phyloP scores from a whole-genome alignment of 2,329 filamentous ascomycete species.

The Paraphaeosphaeria minitans region DNA sequence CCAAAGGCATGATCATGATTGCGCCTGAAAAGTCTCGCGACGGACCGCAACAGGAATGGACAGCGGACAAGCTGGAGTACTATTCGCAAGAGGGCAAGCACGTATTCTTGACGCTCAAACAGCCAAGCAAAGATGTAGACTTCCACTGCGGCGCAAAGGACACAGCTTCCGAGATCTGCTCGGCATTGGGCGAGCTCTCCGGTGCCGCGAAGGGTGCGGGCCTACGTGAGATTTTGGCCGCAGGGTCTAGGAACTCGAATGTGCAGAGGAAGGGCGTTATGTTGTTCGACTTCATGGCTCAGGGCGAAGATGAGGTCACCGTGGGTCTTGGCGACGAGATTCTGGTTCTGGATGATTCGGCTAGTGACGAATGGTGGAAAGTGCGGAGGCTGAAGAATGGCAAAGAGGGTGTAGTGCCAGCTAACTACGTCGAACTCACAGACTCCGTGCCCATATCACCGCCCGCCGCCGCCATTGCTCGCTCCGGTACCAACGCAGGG shows the following conservation, averaged over 20 bases:
- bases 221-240: conserved; percentile 82
- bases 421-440: conserved; percentile 91
- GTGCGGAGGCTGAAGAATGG: conserved; percentile 88
- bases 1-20: conserved; percentile 86
- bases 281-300: conserved; percentile 94
- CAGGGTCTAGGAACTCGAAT: conserved; percentile 66
- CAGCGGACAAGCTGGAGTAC: conserved; percentile 91
- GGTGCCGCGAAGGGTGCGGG: conserved; percentile 84
- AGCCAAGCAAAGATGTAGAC: conserved; percentile 92
- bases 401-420: conserved; percentile 93
- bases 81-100: conserved; percentile 98
- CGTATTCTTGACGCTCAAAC: conserved; percentile 90
- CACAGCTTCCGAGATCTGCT: conserved; percentile 91
- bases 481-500: conserved; percentile 63
- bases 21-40: conserved; percentile 83
- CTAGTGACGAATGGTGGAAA: conserved; percentile 99
- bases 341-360: conserved; percentile 82
- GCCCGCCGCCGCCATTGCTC: conserved; percentile 53
- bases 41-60: conserved; percentile 89
- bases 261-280: conserved; percentile 82
- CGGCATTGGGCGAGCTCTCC: conserved; percentile 83
- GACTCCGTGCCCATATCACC: conserved; percentile 64
- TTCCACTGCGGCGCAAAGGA: conserved; percentile 98
- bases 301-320: conserved; percentile 94
- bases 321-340: conserved; percentile 91